Base-by-base conservation (phyloP, 306 rosid species). In the Oemleria cerasiformis region DNA sequence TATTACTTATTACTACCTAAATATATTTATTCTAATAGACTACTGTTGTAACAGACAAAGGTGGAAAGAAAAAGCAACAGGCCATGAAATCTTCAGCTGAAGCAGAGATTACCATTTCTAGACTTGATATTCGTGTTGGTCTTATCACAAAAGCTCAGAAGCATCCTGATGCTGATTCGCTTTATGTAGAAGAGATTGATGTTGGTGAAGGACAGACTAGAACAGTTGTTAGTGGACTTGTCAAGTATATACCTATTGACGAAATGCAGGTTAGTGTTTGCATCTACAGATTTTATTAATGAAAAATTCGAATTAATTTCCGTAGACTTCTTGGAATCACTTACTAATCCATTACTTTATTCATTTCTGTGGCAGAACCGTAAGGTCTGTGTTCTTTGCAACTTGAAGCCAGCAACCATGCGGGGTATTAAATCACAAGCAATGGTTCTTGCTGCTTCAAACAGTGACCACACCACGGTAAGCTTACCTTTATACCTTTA, bases 161-260 rank as follows among this genome's bases (percentile, higher is more conserved):
- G 73, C 99, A 91, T 81, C 99, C 99, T 21, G 97, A 86, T 82
- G 99, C 99, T 14, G 99, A 94, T 81, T 61, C 97, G 9, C 81
- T 94, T 0, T 94, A 94, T n/a, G 97, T 91, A 14, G 99, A 91
- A 85, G 90, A 87, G 86, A 91, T 87, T 54, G 96, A 94, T 80
- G 95, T 89, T 20, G 99, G 99, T 15, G 99, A 94, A 77, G 88
- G 73, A 57, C 86, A 78, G 61, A 71, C 92, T 68, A 83, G 97
- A 73, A 94, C 96, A 4, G 97, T 94, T 66, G 99, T 94, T 72
- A 91, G 97, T 75, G 99, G 99, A 67, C 91, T 94, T 9, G 99
- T 91, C 76, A 94, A 89, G 68, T 83, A 77, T 79, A 91, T 91
- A 70, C 97, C 96, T 60, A 84, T 89, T 39, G 92, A 91, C 66